Base-by-base conservation (phyloP, 345 rosid genomes). In the Gossypium turneri region DNA sequence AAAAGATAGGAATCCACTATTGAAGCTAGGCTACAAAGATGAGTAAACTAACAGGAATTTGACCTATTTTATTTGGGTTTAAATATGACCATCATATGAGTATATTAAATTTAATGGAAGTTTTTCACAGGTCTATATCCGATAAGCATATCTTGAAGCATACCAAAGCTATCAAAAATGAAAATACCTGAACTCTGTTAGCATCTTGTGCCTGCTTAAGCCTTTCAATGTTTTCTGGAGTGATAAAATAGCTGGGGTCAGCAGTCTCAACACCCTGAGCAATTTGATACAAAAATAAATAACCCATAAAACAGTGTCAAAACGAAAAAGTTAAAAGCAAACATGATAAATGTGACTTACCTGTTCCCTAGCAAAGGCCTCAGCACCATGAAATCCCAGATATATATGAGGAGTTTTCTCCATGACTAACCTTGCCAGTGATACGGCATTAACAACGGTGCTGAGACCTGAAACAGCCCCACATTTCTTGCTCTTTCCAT, bases 381-480 rank as follows among this genome's bases (percentile, higher is more conserved):
- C 99, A 0, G 98, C 98, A 7, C 96, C 96, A 78, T 88, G 79
- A 77, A 92, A 94, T 0, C 81, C 98, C 24, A 92, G 93, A 79
- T 88, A 88, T 10, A 92, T 87, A 79, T 94, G 98, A 80, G 98
- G 95, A 57, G 98, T 92, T 75, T 86, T 91, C 50, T 94, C 98
- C 98, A 94, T 93, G 82, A 94, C 91, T 2, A 91, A 81, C 20
- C 98, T 82, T 48, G 98, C 95, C 50, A 92, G 75, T 60, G 98
- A 90, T 61, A 92, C 79, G 12, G 98, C 83, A 67, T 94, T 94
- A 74, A 92, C 91, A 20, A 94, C 93, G 52, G 97, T 91, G 45
- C 88, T 88, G 45, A 94, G 86, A 44, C 98, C 98, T 25, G 93
- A 88, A 78, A 94, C 98, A 12, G 96, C 98, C 72, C 98, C 98